Conservation (phyloP, 2,329 filamentous ascomycete genomes). For the Cercospora janseana region DNA sequence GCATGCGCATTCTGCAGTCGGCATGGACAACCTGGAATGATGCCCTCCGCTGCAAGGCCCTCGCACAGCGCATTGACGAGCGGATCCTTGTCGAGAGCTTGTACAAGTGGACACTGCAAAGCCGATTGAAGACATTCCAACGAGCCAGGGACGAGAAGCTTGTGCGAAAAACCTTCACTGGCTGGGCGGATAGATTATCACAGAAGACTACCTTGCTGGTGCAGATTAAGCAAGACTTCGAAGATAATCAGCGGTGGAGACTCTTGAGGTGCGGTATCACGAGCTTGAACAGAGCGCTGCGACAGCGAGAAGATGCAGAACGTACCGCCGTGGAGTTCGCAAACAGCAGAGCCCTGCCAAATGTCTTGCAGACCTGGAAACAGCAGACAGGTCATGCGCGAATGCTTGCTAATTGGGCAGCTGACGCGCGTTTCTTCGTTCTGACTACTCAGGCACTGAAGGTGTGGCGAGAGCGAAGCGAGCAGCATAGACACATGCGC, state of each 20-base stretch:
- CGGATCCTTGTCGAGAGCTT: conserved; percentile 56
- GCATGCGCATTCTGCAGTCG: conserved; percentile 54
- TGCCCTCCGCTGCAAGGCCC: conserved; percentile 53
- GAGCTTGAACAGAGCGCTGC: conserved; percentile 32
- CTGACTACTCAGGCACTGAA: conserved; percentile 51
- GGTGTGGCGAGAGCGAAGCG: conserved; percentile 52
- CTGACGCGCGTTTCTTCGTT: conserved; percentile 58
- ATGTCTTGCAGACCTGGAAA: conserved; percentile 39
- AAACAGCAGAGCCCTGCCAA: conserved; percentile 42
- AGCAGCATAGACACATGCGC: conserved; percentile 52
- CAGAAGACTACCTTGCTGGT: conserved; percentile 19
- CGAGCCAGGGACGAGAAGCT: conserved; percentile 37
- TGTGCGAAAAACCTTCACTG: conserved; percentile 22
- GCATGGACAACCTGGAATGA: conserved; percentile 64
- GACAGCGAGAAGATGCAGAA: conserved; percentile 37
- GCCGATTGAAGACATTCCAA: conserved; percentile 42
- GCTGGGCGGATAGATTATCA: conserved; percentile 21
- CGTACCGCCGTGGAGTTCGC: conserved; percentile 44
- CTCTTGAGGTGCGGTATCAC: conserved; percentile 31
- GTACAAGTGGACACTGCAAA: conserved; percentile 61
- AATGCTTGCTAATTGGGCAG: conserved; percentile 53
- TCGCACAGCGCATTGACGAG: conserved; percentile 55
- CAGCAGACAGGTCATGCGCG: conserved; percentile 43
- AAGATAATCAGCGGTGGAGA: conserved; percentile 31
- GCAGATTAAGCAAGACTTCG: conserved; percentile 27